These are phyloP conservation scores for Domatiomyces globalis DNA, from an alignment of 2,329 filamentous ascomycete species.

Conservation along the genomic window DNA sequence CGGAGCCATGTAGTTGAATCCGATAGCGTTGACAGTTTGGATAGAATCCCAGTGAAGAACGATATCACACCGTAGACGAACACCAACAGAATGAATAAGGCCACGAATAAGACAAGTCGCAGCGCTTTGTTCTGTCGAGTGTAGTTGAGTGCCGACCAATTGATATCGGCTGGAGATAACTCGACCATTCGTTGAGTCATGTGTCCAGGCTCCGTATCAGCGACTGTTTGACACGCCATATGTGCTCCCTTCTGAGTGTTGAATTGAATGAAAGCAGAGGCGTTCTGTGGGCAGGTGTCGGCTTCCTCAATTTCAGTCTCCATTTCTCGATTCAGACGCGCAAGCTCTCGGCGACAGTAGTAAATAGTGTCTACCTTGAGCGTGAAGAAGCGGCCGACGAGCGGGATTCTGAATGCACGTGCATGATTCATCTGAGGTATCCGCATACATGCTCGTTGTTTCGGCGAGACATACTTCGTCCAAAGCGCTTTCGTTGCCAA, in stretches of 20 bases:
- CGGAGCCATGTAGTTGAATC: conserved; percentile 11
- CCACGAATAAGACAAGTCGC: conserved; percentile 14
- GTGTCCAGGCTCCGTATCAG: conserved; percentile 11
- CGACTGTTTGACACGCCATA: conserved; percentile 17
- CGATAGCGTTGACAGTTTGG: conserved; percentile 14
- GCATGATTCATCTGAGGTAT: conserved; percentile 14
- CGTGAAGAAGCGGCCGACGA: conserved; percentile 16
- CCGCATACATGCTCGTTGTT: conserved; percentile 15
- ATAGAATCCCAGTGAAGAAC: conserved; percentile 15
- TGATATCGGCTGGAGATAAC: conserved; percentile 19
- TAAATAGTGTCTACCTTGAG: conserved; percentile 19
- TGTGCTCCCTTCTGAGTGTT: conserved; percentile 18
- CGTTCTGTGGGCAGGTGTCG: conserved; percentile 14
- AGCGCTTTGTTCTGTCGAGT: conserved; percentile 4
- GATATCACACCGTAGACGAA: conserved; percentile 19
- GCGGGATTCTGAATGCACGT: conserved; percentile 13
- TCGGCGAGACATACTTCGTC: conserved; percentile 15
- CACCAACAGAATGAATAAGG: conserved; percentile 14
- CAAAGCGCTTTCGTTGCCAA: conserved; percentile 14
- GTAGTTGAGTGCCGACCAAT: conserved; percentile 11
- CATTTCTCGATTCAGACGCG: conserved; percentile 18
- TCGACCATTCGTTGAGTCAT: conserved; percentile 18
- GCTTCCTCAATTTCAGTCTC: conserved; percentile 15
- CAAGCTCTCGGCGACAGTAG: conserved; percentile 18
- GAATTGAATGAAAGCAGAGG: conserved; percentile 19